phyloP scores from a whole-genome alignment of 2,329 filamentous ascomycete species.

The Colletotrichum zoysiae region DNA sequence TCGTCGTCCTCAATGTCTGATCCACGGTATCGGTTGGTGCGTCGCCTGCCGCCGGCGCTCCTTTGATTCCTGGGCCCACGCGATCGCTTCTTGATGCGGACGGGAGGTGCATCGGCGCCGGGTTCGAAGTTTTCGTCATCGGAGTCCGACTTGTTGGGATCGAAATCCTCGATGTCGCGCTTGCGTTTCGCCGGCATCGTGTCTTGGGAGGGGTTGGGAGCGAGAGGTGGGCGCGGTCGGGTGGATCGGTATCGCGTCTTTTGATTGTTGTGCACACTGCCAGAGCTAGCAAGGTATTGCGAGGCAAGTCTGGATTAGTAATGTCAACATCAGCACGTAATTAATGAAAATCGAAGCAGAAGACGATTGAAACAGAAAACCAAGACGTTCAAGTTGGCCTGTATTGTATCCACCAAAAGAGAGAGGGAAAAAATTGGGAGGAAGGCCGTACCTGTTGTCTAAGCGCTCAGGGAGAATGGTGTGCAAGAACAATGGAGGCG shows the following conservation, averaged over 20 bases:
- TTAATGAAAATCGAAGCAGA: neutral
- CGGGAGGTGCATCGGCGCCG: conserved; percentile 57
- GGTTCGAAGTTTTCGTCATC: conserved; percentile 77
- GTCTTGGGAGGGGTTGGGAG: neutral
- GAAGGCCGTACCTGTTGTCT: conserved; percentile 29
- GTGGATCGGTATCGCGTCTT: conserved; percentile 20
- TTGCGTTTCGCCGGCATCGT: conserved; percentile 68
- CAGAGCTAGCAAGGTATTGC: conserved; percentile 14
- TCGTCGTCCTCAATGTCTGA: conserved; percentile 75
- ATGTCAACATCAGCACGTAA: conserved; percentile 10
- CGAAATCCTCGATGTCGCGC: conserved; percentile 69
- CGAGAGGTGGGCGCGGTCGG: neutral
- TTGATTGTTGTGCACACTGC: conserved; percentile 25
- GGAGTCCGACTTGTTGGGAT: conserved; percentile 75
- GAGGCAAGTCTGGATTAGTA: neutral
- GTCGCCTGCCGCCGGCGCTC: conserved; percentile 54
- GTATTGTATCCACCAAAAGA: conserved; percentile 6
- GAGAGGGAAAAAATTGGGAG: neutral
- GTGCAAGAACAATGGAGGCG: conserved; percentile 37
- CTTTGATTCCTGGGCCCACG: conserved; percentile 51
- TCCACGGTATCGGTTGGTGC: conserved; percentile 63
- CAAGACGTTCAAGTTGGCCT: neutral
- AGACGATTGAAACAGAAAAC: neutral
- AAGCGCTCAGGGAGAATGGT: conserved; percentile 29
- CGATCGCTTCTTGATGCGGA: conserved; percentile 55